phyloP scores from a whole-genome alignment of 2,329 filamentous ascomycete species.

The Ophiostoma fasciatum region DNA sequence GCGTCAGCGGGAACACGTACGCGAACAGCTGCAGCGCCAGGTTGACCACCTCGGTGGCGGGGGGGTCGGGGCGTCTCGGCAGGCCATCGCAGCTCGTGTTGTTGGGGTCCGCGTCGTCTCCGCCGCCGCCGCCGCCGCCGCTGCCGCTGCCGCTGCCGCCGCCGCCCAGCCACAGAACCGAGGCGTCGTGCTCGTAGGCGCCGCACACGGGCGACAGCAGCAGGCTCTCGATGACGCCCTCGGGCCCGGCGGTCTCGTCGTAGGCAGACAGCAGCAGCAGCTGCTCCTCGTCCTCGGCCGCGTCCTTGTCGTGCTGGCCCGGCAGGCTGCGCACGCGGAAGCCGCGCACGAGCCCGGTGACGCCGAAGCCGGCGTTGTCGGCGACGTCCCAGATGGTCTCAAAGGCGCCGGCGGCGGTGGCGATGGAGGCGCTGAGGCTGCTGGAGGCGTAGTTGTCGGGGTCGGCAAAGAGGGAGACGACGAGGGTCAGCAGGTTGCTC shows the following conservation, averaged over 20 bases:
- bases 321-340: slow-evolving; percentile 58
- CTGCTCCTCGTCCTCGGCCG: slow-evolving; percentile 16
- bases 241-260: slow-evolving; percentile 41
- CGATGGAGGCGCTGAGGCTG: slow-evolving; percentile 80
- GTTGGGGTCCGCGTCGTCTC: slow-evolving; percentile 10
- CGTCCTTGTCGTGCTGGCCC: slow-evolving; percentile 45
- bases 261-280: slow-evolving; percentile 18
- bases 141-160: slow-evolving; percentile 27
- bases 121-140: slow-evolving; percentile 28
- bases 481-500: slow-evolving; percentile 78
- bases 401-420: slow-evolving; percentile 75
- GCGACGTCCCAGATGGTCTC: slow-evolving; percentile 91
- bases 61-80: slow-evolving; percentile 72
- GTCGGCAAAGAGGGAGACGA: slow-evolving; percentile 84
- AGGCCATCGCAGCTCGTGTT: slow-evolving; percentile 15
- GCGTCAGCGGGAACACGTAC: slow-evolving; percentile 76
- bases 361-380: slow-evolving; percentile 88
- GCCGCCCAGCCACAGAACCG: slow-evolving; percentile 52
- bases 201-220: slow-evolving; percentile 61
- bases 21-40: slow-evolving; percentile 88
- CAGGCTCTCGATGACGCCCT: slow-evolving; percentile 47
- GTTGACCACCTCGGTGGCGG: slow-evolving; percentile 87
- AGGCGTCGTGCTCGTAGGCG: slow-evolving; percentile 79
- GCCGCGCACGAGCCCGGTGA: slow-evolving; percentile 70
- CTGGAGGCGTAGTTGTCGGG: slow-evolving; percentile 76